Evolutionary conservation across 2,329 filamentous ascomycete genomes (phyloP), one percentile per base, ranked within the genome.

Genomic region (Ophiostoma quercus): DNA sequence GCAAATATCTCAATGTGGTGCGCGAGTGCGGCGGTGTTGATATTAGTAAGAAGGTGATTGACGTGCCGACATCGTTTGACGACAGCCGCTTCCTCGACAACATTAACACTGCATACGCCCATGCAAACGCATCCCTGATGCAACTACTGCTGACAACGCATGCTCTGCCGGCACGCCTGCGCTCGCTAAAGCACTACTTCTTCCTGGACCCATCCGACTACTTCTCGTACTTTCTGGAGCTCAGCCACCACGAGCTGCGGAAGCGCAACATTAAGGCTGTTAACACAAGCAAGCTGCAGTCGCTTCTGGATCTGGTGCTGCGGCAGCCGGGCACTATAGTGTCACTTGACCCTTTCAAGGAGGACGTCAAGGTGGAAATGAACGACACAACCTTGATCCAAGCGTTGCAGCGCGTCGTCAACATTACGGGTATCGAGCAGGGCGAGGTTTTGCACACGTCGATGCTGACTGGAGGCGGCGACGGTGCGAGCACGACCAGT

Each of bases 191-290:
- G 78, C 95, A 99, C 79, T 99, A 99, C 82, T 99, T 98, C 83
- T 99, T 99, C 83, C 88, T 99, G 72, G 94, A 98, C 75, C 91
- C 94, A 9, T 97, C 95, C 43, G 95, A 99, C 78, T 99, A 97
- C 82, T 98, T 99, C 79, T 93, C 93, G 2, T 96, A 98, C 79
- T 99, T 99, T 78, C 88, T 99, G 71, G 95, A 99, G 77, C 88
- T 99, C 25, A 89, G 92, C 69, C 85, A 91, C 39, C 94, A 93
- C 0, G 95, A 99, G 79, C 84, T 99, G 71, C 91, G 92, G 75
- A 97, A 98, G 77, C 97, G 97, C 77, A 90, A 91, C 41, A 92
- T 94, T 71, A 92, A 92, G 77, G 86, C 86, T 69, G 93, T 98
- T 79, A 99, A 98, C 76, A 91, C 92, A 69, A 89, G 89, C 78